These are phyloP conservation scores for Coprinopsis marcescibilis DNA, from an alignment of 768 basidiomycete genomes.

Conservation along the genomic window DNA sequence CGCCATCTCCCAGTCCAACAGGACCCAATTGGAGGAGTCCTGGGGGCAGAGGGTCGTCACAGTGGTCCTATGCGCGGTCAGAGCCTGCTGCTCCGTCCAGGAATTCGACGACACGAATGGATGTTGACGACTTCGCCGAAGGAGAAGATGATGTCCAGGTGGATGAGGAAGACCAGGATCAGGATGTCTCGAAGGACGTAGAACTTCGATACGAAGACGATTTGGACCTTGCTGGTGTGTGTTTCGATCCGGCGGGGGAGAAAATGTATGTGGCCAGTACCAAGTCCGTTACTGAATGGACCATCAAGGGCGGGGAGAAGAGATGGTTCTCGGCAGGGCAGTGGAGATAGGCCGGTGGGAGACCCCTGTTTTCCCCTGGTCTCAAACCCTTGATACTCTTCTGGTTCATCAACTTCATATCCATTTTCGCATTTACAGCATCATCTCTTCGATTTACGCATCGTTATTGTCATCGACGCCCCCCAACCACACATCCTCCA, in stretches of 20 bases:
- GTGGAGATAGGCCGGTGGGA: slow-evolving; percentile 35
- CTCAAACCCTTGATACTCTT: no score
- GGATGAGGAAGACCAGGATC: slow-evolving; percentile 11
- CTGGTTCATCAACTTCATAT: no score
- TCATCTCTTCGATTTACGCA: no score
- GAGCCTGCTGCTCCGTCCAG: neutral
- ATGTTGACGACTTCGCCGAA: slow-evolving; percentile 9
- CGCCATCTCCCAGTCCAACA: slow-evolving; percentile 33
- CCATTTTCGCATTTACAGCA: no score
- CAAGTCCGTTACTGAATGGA: slow-evolving; percentile 14
- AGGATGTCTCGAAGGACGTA: slow-evolving; percentile 9
- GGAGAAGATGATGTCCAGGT: slow-evolving; percentile 13
- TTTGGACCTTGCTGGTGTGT: slow-evolving; percentile 26
- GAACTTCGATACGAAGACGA: slow-evolving; percentile 21
- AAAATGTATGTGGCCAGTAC: slow-evolving; percentile 24
- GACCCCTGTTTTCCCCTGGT: no score
- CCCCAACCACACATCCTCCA: no score
- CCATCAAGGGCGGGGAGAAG: slow-evolving; percentile 60
- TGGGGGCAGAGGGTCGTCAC: neutral
- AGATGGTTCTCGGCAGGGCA: slow-evolving; percentile 60
- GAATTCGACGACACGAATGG: slow-evolving; percentile 10
- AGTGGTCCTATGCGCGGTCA: neutral
- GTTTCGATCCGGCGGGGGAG: slow-evolving; percentile 27
- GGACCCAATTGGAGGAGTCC: neutral
- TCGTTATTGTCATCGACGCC: no score